phyloP scores from a whole-genome alignment of 805 yeast genomes.

The Grigorovia transvaalensis region DNA sequence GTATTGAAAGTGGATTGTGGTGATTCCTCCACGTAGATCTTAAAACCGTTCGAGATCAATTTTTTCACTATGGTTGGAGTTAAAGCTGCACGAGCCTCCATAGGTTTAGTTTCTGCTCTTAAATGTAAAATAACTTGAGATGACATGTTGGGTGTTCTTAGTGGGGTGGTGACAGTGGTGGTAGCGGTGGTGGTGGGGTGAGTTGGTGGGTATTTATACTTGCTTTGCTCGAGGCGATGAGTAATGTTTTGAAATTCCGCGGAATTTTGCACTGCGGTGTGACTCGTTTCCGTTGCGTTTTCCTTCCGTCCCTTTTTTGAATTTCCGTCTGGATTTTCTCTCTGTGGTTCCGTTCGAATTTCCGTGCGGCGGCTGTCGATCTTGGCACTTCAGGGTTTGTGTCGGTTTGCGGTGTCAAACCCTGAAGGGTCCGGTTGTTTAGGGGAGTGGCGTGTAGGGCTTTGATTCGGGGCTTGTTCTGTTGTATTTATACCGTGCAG shows the following conservation, averaged over 20 bases:
- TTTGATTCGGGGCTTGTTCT: too few relatives aligned
- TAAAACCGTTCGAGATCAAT: slow-evolving; percentile 78
- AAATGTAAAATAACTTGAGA: slow-evolving; percentile 57
- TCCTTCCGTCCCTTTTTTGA: too few relatives aligned
- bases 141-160: background rate
- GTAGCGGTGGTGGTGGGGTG: background rate
- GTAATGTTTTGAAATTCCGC: background rate
- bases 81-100: slow-evolving; percentile 94
- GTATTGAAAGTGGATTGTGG: slow-evolving; percentile 70
- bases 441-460: too few relatives aligned
- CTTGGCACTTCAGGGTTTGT: too few relatives aligned
- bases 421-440: too few relatives aligned
- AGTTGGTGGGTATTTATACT: too few relatives aligned
- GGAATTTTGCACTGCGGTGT: background rate
- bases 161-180: background rate
- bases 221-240: background rate
- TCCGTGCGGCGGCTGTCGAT: too few relatives aligned
- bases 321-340: too few relatives aligned
- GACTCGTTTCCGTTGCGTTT: too few relatives aligned
- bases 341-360: too few relatives aligned
- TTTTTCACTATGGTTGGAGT: slow-evolving; percentile 86
- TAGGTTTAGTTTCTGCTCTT: slow-evolving; percentile 94
- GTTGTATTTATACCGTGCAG: too few relatives aligned
- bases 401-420: too few relatives aligned
- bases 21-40: slow-evolving; percentile 79